Base-by-base conservation (phyloP, 768 basidiomycete species). In the Leccinum olivaceopallidum region DNA sequence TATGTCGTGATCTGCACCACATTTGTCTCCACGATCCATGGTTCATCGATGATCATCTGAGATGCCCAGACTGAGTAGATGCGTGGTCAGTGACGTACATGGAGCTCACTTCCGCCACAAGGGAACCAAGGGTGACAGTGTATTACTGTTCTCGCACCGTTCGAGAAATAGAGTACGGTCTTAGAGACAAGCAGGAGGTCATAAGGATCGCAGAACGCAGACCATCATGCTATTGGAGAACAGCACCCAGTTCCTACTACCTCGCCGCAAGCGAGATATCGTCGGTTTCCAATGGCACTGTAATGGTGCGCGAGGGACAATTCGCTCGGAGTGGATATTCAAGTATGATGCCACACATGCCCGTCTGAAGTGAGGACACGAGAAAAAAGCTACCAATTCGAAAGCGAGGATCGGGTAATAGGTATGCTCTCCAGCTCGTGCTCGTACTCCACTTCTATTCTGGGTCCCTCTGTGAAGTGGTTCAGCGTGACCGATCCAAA, bases 361-460 rank as follows among this genome's bases (percentile, higher is more conserved):
- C 47, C 28, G 28, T 22, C 34, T 16, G 50, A 52, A 61, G 24
- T 14, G 37, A 54, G n/a, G 26, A 47, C 53, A 54, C 32, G 26
- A 56, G 36, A 50, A 59, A 5, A 50, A 58, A n/a, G 48, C 67
- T 81, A 86, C 85, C 84, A 85, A 64, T 79, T 81, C 48, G 82
- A 78, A 63, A 85, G 71, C 14, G 76, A 76, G 47, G 81, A 81
- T 64, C 80, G 82, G 39, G 79, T 79, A 50, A 86, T 75, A 47
- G 84, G 83, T 55, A 84, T 71, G 64, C 81, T 87, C 70, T 89
- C 93, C 75, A 90, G 80, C 77, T 97, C 95, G 72, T 92, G 86
- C 74, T 98, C 95, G 85, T 97, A 97, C 75, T 98, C 96, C 68
- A 98, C 89, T 73, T 98, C 93, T 69, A 98, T 89, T 64, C 88